phyloP scores from a whole-genome alignment of 2,329 filamentous ascomycete genomes.

The Scedosporium boydii region DNA sequence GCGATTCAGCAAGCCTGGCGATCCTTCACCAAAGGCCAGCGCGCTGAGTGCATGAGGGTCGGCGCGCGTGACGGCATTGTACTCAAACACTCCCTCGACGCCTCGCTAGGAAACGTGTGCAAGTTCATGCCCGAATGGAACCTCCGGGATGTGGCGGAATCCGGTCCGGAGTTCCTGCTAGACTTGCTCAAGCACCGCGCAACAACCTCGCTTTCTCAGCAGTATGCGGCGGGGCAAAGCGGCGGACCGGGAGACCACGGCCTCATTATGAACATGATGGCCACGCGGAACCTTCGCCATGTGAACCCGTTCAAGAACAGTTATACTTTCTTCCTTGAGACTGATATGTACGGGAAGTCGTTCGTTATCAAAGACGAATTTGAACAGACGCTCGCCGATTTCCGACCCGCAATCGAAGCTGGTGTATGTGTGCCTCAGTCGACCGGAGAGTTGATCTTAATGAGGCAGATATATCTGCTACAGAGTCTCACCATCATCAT shows the following conservation, averaged over 20 bases:
- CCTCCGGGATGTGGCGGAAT: conserved; percentile 26
- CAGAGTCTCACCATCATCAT: conserved; percentile 30
- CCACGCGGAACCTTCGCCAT: conserved; percentile 21
- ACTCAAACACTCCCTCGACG: conserved; percentile 24
- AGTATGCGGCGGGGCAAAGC: conserved; percentile 22
- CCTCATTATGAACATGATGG: conserved; percentile 25
- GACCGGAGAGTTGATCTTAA: conserved; percentile 25
- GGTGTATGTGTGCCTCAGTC: conserved; percentile 18
- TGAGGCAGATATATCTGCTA: conserved; percentile 26
- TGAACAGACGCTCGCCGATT: conserved; percentile 2
- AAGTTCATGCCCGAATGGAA: conserved; percentile 35
- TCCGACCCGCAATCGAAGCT: conserved; percentile 14
- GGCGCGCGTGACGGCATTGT: conserved; percentile 22
- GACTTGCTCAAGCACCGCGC: conserved; percentile 27
- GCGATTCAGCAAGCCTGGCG: conserved; percentile 29
- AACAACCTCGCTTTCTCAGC: conserved; percentile 20
- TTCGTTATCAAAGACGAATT: conserved; percentile 11
- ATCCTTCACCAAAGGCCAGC: conserved; percentile 23
- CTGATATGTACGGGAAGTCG: conserved; percentile 26
- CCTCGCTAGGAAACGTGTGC: conserved; percentile 24
- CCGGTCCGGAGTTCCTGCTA: conserved; percentile 25
- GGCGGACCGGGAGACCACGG: conserved; percentile 23
- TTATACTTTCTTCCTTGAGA: conserved; percentile 26
- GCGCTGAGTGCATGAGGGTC: conserved; percentile 23
- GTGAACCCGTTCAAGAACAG: conserved; percentile 17